Conservation (phyloP, 768 basidiomycete species). For the Rhodosporidiobolus sp. region DNA sequence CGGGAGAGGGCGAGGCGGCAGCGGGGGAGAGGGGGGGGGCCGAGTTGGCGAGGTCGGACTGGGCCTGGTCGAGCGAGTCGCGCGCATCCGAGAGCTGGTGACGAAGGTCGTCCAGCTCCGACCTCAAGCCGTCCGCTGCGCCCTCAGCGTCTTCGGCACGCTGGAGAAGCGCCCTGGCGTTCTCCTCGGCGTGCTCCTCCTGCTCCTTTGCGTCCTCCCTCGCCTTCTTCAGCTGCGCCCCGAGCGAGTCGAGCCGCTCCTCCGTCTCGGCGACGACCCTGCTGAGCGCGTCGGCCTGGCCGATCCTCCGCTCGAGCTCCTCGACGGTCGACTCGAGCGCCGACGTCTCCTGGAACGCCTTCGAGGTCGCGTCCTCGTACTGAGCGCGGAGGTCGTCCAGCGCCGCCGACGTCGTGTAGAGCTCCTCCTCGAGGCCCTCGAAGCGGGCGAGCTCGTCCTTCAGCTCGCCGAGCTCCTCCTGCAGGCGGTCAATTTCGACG, state of each 20-base stretch:
- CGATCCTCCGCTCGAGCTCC: slow-evolving; percentile 4
- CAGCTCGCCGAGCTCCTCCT: not conserved
- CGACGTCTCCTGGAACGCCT: not conserved
- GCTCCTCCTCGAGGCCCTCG: not conserved
- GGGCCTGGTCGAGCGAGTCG: slow-evolving; percentile 21
- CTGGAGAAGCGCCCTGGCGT: not conserved
- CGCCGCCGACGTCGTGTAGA: not conserved
- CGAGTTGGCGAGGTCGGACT: slow-evolving; percentile 1
- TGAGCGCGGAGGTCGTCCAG: slow-evolving; percentile 19
- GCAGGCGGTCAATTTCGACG: slow-evolving; percentile 1
- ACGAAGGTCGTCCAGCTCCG: slow-evolving; percentile 18
- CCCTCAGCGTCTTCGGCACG: slow-evolving; percentile 20
- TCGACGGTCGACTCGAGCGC: slow-evolving; percentile 12
- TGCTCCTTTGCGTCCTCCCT: not conserved
- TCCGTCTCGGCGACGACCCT: slow-evolving; percentile 17
- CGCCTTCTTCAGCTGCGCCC: slow-evolving; percentile 13
- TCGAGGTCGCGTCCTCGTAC: slow-evolving; percentile 14
- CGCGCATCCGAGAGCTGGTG: slow-evolving; percentile 17
- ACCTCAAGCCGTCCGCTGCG: not conserved
- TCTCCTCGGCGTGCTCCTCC: not conserved
- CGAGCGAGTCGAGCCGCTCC: slow-evolving; percentile 18
- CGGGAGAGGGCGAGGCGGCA: not conserved
- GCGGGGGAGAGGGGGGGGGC: not conserved
- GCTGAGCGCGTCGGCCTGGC: slow-evolving; percentile 5
- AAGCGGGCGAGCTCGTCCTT: not conserved